Evolutionary conservation across 805 yeast species (phyloP).

Genomic region (Helenozyma rhizophorensis): DNA sequence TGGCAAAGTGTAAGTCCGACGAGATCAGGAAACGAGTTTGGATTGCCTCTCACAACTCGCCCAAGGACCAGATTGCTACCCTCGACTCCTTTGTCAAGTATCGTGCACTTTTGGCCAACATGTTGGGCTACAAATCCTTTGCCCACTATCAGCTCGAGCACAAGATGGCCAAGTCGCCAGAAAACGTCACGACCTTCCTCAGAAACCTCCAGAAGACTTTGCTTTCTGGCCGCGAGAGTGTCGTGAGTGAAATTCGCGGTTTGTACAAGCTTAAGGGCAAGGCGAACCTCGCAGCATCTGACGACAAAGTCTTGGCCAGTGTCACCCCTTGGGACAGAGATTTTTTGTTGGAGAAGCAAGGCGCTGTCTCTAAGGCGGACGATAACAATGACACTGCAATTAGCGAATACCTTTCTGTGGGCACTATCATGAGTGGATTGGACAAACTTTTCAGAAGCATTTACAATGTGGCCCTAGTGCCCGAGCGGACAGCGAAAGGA

Average conservation of each 20-base stretch:
- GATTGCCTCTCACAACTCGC: constrained; percentile 66
- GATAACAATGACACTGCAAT: constrained; percentile 36
- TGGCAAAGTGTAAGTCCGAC: constrained; percentile 55
- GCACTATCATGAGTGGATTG: constrained; percentile 80
- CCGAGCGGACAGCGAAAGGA: constrained; percentile 57
- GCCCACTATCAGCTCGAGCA: constrained; percentile 80
- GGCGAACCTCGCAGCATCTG: constrained; percentile 10
- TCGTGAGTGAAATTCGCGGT: constrained; percentile 52
- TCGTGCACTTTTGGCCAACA: constrained; percentile 65
- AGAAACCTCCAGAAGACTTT: constrained; percentile 49
- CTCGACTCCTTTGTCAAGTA: constrained; percentile 58
- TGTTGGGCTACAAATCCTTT: constrained; percentile 67
- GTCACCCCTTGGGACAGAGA: constrained; percentile 94
- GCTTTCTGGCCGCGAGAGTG: constrained; percentile 35
- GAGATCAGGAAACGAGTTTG: constrained; percentile 64
- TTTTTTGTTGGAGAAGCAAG: constrained; percentile 36
- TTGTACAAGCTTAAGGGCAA: constrained; percentile 36
- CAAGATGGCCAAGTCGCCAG: constrained; percentile 84
- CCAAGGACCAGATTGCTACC: constrained; percentile 54
- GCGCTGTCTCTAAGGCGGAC: constrained; percentile 22
- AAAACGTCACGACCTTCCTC: constrained; percentile 68
- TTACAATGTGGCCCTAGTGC: constrained; percentile 74
- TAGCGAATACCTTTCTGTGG: constrained; percentile 74
- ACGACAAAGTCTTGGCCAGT: constrained; percentile 38
- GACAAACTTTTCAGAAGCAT: constrained; percentile 64